Base-by-base conservation (phyloP, 345 rosid species). In the Trapa bicornis region DNA sequence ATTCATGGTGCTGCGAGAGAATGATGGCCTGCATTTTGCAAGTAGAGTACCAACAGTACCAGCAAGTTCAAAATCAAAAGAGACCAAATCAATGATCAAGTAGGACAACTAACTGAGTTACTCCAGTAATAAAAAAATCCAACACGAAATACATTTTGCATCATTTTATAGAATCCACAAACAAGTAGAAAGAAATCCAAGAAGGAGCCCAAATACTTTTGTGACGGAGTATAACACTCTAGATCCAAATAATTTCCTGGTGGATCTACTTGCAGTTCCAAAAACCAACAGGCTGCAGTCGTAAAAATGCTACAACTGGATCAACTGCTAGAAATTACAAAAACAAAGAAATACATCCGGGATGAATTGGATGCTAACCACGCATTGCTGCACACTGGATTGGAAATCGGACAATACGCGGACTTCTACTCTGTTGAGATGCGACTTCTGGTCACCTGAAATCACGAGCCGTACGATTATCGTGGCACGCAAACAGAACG, bases 321-420 rank as follows among this genome's bases (percentile, higher is more conserved):
- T 29, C 60, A n/a, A 54, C 60, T 17, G 54, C 16, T 17, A 50
- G 54, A 50, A 2, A 50, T 14, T 17, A 17, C 14, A 50, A 50
- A 50, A 66, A 5, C 3, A 63, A 56, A 50, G 1, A 14, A 12
- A 33, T 29, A 4, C 41, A 42, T 39, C 67, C 43, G 43, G 33
- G 60, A 57, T 13, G 12, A 54, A 58, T 37, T 22, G 47, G 45
- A 69, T 67, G 78, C 96, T 71, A 71, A 93, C 97, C 92, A 90
- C 96, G 81, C 96, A 91, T 81, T 85, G 97, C 64, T 84, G 85
- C 75, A 94, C 80, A 68, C 61, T 71, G 75, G 87, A 83, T 75
- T 88, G 97, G 68, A 91, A 88, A 65, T 80, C 74, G 22, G 87
- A 82, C 35, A 94, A 80, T 68, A 79, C 78, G 71, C 65, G 69